Conservation (phyloP, 495 filamentous ascomycete genomes). For the Melanomma pulvis-pyrius region DNA sequence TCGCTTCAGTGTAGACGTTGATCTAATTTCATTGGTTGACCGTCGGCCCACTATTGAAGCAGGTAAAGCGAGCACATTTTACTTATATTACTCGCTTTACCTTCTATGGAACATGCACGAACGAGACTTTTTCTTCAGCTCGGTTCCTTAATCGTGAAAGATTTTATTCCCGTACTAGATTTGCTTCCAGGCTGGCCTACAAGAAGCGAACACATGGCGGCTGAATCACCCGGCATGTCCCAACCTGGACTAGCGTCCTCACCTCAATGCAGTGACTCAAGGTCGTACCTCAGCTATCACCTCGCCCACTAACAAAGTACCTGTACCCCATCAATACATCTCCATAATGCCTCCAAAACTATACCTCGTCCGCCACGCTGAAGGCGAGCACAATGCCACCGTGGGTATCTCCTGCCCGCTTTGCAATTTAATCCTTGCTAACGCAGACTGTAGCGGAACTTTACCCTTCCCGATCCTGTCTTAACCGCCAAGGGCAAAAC, state of each 20-base stretch:
- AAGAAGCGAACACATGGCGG: background rate
- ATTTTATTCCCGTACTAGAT: background rate
- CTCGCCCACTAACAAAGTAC: background rate
- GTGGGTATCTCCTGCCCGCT: background rate
- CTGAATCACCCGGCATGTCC: background rate
- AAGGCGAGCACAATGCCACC: constrained; percentile 14
- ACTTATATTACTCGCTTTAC: background rate
- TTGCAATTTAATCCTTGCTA: background rate
- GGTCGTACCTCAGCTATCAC: too few relatives aligned
- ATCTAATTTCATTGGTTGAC: background rate
- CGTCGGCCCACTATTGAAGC: background rate
- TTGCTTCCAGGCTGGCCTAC: background rate
- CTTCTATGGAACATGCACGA: background rate
- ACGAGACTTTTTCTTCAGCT: background rate
- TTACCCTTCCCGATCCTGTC: constrained; percentile 3
- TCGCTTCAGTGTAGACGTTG: background rate
- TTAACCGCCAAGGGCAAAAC: constrained; percentile 1
- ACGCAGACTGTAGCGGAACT: background rate
- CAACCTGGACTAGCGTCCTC: background rate
- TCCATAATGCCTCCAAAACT: constrained; percentile 6
- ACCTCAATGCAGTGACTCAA: background rate
- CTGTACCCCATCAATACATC: background rate
- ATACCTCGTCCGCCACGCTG: constrained; percentile 10
- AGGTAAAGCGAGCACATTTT: background rate
- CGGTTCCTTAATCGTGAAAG: too few relatives aligned